phyloP scores from a whole-genome alignment of 2,329 filamentous ascomycete species.

The Fusarium decemcellulare region DNA sequence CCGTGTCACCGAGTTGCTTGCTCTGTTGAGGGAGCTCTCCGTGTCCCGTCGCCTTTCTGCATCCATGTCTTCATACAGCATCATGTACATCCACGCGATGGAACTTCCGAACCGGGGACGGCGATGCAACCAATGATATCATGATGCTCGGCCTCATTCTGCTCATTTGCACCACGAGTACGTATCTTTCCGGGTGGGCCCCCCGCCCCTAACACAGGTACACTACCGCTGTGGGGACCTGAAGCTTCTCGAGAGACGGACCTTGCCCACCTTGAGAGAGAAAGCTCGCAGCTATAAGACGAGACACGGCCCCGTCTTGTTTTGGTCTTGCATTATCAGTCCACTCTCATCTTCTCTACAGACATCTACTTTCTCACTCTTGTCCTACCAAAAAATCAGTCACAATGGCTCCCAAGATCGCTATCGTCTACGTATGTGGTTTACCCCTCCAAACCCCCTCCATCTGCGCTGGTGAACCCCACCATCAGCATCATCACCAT shows the following conservation, averaged over 20 bases:
- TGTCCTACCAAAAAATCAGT: conserved; percentile 27
- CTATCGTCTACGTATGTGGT: conserved; percentile 85
- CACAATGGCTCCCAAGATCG: conserved; percentile 91
- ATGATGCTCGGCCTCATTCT: conserved; percentile 12
- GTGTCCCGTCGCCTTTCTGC: no score
- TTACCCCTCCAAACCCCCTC: conserved; percentile 16
- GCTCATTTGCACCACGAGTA: neutral
- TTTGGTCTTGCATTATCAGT: conserved; percentile 5
- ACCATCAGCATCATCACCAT: conserved; percentile 12
- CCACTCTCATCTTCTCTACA: conserved; percentile 5
- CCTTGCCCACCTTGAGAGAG: conserved; percentile 14
- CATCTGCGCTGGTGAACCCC: neutral
- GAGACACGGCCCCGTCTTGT: conserved; percentile 27
- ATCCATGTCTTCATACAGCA: neutral
- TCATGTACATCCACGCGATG: conserved; percentile 10
- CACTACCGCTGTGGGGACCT: conserved; percentile 12
- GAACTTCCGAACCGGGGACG: conserved; percentile 17
- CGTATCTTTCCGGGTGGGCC: neutral
- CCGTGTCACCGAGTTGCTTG: no score
- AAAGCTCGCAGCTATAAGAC: conserved; percentile 44
- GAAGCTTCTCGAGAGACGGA: neutral
- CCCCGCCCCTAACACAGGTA: neutral
- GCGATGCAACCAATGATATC: conserved; percentile 36
- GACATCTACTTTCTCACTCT: conserved; percentile 15
- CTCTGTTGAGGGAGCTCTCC: no score